Conservation (phyloP, 108 stramenopile genomes). For the Bacterosira constricta region DNA sequence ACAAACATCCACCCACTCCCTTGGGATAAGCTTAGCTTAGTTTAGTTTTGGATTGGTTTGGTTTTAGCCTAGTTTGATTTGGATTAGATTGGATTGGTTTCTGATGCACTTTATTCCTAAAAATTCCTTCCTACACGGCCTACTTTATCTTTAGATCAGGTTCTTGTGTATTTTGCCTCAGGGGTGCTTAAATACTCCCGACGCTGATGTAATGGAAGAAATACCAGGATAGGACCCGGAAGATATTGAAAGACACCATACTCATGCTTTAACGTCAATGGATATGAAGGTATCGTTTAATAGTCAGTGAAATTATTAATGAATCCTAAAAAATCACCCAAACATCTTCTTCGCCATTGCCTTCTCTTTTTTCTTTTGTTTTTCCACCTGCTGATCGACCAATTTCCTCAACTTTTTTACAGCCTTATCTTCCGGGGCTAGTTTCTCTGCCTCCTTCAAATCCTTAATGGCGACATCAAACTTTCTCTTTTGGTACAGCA, state of each 20-base stretch:
- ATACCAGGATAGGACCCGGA: neutral
- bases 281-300: neutral
- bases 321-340: constrained; percentile 12
- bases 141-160: too few species aligned
- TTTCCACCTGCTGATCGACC: constrained; percentile 51
- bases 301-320: neutral
- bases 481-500: constrained; percentile 54
- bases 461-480: constrained; percentile 61
- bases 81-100: too few species aligned
- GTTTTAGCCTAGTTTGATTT: too few species aligned
- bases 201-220: too few species aligned
- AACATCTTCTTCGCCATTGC: constrained; percentile 72
- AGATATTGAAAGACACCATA: neutral
- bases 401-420: constrained; percentile 46
- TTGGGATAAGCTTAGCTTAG: too few species aligned
- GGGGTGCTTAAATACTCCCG: too few species aligned
- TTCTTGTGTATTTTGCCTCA: too few species aligned
- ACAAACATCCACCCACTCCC: constrained; percentile 46
- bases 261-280: too few species aligned
- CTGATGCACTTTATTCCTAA: too few species aligned
- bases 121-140: too few species aligned
- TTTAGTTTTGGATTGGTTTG: too few species aligned
- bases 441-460: constrained; percentile 42
- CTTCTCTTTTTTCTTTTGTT: constrained; percentile 62
- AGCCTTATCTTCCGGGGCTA: constrained; percentile 61